phyloP scores from a whole-genome alignment of 495 filamentous ascomycete species.

The Aspergillus panamensis region DNA sequence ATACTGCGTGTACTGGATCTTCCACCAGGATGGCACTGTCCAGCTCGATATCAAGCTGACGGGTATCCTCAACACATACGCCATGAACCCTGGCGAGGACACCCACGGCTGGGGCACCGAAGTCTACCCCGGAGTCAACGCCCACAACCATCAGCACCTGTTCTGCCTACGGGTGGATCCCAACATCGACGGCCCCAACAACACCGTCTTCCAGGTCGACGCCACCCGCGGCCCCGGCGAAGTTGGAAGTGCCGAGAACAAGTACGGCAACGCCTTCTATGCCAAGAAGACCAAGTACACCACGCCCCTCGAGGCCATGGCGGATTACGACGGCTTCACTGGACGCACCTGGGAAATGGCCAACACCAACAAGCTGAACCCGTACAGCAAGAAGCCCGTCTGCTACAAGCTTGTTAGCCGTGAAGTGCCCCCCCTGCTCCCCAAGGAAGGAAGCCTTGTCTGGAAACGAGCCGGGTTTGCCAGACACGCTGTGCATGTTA shows the following conservation, averaged over 20 bases:
- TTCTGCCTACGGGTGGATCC: constrained; percentile 91
- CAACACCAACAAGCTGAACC: constrained; percentile 80
- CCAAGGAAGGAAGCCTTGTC: constrained; percentile 77
- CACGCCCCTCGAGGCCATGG: constrained; percentile 66
- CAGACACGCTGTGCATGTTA: constrained; percentile 86
- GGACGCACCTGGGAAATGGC: constrained; percentile 88
- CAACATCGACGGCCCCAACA: constrained; percentile 81
- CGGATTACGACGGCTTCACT: constrained; percentile 77
- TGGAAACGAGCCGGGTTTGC: constrained; percentile 96
- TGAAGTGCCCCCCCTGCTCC: constrained; percentile 75
- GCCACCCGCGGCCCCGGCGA: constrained; percentile 61
- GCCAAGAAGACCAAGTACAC: constrained; percentile 80
- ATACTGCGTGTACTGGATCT: constrained; percentile 91
- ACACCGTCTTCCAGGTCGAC: constrained; percentile 84
- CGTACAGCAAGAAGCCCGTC: constrained; percentile 81
- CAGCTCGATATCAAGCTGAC: constrained; percentile 95
- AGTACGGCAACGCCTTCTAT: constrained; percentile 92
- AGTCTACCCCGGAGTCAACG: constrained; percentile 83
- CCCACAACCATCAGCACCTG: constrained; percentile 87
- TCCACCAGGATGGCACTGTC: constrained; percentile 91
- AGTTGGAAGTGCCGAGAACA: constrained; percentile 78
- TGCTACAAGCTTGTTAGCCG: constrained; percentile 89
- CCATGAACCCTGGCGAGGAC: constrained; percentile 79
- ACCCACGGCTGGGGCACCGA: constrained; percentile 89
- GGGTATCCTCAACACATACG: constrained; percentile 91